These are phyloP conservation scores for Arthrobotrys pseudoclavata DNA, from an alignment of 2,329 filamentous ascomycete genomes.

Conservation along the genomic window DNA sequence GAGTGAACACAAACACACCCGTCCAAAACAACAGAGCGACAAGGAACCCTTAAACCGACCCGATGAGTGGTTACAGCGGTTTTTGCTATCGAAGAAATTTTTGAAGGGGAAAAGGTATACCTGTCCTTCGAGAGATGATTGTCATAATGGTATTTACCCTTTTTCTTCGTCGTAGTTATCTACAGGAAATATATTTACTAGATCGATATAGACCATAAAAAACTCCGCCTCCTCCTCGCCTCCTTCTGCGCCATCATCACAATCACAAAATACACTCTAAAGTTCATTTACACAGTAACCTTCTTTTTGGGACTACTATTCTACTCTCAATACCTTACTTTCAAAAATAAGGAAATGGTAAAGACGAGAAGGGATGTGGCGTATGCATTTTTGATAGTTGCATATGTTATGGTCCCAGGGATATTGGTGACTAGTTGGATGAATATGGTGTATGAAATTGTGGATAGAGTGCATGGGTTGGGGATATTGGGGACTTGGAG, in stretches of 20 bases:
- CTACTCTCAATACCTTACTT: conserved; percentile 14
- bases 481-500: conserved; percentile 5
- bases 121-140: conserved; percentile 24
- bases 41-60: conserved; percentile 23
- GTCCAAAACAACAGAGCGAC: too few relatives aligned
- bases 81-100: conserved; percentile 8
- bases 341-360: not conserved
- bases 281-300: conserved; percentile 4
- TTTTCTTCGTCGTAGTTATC: not conserved
- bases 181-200: not conserved
- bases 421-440: conserved; percentile 32
- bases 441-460: conserved; percentile 16
- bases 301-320: conserved; percentile 1
- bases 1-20: not conserved
- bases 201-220: conserved; percentile 1
- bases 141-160: conserved; percentile 12
- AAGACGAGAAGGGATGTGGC: not conserved
- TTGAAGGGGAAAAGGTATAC: conserved; percentile 17
- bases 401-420: conserved; percentile 9
- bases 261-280: conserved; percentile 22
- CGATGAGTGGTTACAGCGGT: conserved; percentile 20
- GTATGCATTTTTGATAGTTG: conserved; percentile 8
- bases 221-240: not conserved
- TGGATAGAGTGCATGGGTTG: conserved; percentile 30
- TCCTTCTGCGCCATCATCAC: conserved; percentile 12